Evolutionary conservation across 2,329 filamentous ascomycete genomes (phyloP).

Genomic region (Neurospora sp.): DNA sequence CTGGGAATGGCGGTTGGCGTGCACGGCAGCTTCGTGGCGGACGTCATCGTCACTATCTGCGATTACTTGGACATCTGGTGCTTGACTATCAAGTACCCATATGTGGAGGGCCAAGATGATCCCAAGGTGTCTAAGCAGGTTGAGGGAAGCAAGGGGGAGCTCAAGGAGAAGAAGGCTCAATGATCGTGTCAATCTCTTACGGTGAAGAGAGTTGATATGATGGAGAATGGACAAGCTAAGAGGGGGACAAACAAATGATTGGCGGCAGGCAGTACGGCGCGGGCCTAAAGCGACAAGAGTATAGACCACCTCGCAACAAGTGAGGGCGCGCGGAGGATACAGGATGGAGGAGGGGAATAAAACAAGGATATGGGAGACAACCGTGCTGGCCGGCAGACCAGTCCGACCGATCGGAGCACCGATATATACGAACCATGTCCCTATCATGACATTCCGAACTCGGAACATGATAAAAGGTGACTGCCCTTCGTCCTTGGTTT

Average conservation of each 20-base stretch:
- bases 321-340: background rate
- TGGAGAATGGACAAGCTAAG: background rate
- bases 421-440: background rate
- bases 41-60: constrained; percentile 95
- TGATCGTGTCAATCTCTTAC: background rate
- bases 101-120: constrained; percentile 31
- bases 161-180: constrained; percentile 27
- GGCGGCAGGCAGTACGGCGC: background rate
- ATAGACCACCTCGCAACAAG: background rate
- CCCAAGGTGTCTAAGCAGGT: constrained; percentile 24
- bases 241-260: background rate
- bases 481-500: background rate
- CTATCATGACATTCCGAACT: background rate
- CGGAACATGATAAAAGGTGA: background rate
- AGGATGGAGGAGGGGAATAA: background rate
- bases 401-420: background rate
- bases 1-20: constrained; percentile 76
- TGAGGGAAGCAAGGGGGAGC: constrained; percentile 21
- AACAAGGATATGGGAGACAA: background rate
- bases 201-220: background rate
- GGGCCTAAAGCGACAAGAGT: background rate
- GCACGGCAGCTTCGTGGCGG: constrained; percentile 95
- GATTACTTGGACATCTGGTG: constrained; percentile 99
- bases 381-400: background rate
- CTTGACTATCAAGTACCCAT: constrained; percentile 85